Conservation (phyloP, 2,329 filamentous ascomycete species). For the Bipolaris oryzae region DNA sequence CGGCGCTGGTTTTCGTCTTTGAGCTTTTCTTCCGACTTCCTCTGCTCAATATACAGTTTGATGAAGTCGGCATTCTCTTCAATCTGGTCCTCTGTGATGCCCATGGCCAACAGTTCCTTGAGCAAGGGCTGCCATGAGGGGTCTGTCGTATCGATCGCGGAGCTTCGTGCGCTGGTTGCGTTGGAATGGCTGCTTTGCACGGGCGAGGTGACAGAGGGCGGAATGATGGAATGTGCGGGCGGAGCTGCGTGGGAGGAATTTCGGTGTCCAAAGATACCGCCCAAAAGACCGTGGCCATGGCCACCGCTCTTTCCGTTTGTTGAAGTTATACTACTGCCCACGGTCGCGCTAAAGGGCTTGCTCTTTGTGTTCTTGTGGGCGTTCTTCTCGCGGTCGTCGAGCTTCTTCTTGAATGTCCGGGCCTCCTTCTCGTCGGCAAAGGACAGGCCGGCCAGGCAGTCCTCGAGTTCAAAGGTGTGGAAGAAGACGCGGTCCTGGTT, state of each 20-base stretch:
- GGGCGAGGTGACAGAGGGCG: slow-evolving; percentile 50
- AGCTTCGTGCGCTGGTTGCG: slow-evolving; percentile 46
- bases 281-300: slow-evolving; percentile 57
- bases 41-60: slow-evolving; percentile 69
- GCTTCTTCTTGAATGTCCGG: slow-evolving; percentile 95
- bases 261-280: slow-evolving; percentile 58
- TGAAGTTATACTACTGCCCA: slow-evolving; percentile 29
- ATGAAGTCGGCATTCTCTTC: slow-evolving; percentile 72
- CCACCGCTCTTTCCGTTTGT: slow-evolving; percentile 39
- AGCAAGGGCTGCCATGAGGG: slow-evolving; percentile 66
- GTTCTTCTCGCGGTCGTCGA: slow-evolving; percentile 94
- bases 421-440: slow-evolving; percentile 98
- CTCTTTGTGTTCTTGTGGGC: slow-evolving; percentile 84
- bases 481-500: slow-evolving; percentile 98
- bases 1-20: slow-evolving; percentile 57
- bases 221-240: slow-evolving; percentile 58
- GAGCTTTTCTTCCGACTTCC: slow-evolving; percentile 59
- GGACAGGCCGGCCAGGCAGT: slow-evolving; percentile 86
- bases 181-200: slow-evolving; percentile 42
- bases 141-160: slow-evolving; percentile 65
- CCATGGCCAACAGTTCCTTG: slow-evolving; percentile 67
- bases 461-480: slow-evolving; percentile 94
- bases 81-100: slow-evolving; percentile 72
- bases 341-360: slow-evolving; percentile 69
- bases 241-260: slow-evolving; percentile 51